Conservation (phyloP, 257 asterid genomes). For the Fraxinus cuspidata region DNA sequence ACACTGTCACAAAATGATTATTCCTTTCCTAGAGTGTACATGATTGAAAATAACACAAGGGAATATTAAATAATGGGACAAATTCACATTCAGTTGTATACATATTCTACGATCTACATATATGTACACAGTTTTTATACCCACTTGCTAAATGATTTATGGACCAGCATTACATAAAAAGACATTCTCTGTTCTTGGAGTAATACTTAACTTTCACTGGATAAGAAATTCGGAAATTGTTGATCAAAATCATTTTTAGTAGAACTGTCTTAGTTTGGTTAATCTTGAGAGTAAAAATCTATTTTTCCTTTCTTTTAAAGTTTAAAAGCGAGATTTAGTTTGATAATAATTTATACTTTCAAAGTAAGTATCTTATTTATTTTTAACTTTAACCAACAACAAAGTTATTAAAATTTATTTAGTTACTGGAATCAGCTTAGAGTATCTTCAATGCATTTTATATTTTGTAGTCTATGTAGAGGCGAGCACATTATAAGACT, state of each 20-base stretch:
- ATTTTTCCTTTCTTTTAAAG: too few species aligned
- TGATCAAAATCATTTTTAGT: conserved; percentile 49
- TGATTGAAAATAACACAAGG: conserved; percentile 14
- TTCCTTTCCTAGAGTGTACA: conserved; percentile 21
- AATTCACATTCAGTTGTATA: conserved; percentile 2
- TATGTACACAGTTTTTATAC: conserved; percentile 21
- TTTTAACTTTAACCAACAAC: too few species aligned
- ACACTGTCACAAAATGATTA: conserved; percentile 14
- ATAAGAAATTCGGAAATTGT: conserved; percentile 24
- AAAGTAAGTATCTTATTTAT: too few species aligned
- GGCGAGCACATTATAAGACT: too few species aligned
- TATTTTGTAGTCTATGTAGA: too few species aligned
- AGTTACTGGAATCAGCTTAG: too few species aligned
- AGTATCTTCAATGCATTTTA: too few species aligned
- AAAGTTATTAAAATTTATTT: too few species aligned
- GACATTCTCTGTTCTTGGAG: conserved; percentile 33
- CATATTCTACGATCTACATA: not conserved
- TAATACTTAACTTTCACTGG: conserved; percentile 12
- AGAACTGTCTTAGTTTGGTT: conserved; percentile 24
- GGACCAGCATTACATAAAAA: conserved; percentile 33
- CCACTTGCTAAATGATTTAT: conserved; percentile 35
- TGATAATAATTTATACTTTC: too few species aligned
- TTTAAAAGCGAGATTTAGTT: too few species aligned
- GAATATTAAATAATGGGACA: conserved; percentile 30
- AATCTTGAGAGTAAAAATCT: not conserved